A percentile compares a stretch with the other conserved stretches of the same genome.
phyloP scores from a whole-genome alignment of 805 yeast species.

The Lachancea waltii region DNA sequence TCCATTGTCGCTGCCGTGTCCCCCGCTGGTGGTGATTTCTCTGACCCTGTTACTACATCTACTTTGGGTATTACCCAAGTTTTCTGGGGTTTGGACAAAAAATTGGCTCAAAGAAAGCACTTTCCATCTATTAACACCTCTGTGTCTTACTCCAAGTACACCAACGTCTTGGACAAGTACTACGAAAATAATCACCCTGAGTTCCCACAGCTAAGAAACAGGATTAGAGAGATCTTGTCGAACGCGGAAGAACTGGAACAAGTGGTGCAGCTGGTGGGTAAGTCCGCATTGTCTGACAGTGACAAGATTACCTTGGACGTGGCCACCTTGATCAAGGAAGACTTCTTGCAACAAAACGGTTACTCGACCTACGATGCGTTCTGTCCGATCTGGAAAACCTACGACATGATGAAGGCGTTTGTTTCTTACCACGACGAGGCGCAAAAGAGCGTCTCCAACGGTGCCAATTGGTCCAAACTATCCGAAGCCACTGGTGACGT shows the following conservation, averaged over 20 bases:
- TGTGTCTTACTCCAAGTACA: slow-evolving; percentile 94
- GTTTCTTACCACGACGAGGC: slow-evolving; percentile 93
- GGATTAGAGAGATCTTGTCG: slow-evolving; percentile 88
- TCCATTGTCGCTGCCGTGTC: slow-evolving; percentile 99
- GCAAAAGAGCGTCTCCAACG: slow-evolving; percentile 89
- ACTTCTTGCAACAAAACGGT: slow-evolving; percentile 98
- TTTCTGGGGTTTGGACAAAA: slow-evolving; percentile 99
- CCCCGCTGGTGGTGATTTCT: slow-evolving; percentile 99
- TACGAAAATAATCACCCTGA: slow-evolving; percentile 85
- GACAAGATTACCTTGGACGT: slow-evolving; percentile 97
- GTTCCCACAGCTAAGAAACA: slow-evolving; percentile 83
- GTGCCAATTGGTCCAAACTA: slow-evolving; percentile 91
- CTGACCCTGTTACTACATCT: slow-evolving; percentile 98
- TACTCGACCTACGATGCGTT: slow-evolving; percentile 96
- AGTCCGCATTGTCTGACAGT: slow-evolving; percentile 91
- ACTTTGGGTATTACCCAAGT: slow-evolving; percentile 99
- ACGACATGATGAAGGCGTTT: slow-evolving; percentile 95
- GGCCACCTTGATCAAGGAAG: slow-evolving; percentile 86
- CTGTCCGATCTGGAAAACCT: slow-evolving; percentile 99
- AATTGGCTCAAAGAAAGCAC: slow-evolving; percentile 98
- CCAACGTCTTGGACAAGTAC: slow-evolving; percentile 75
- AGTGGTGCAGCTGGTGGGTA: slow-evolving; percentile 98
- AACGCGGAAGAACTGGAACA: slow-evolving; percentile 98
- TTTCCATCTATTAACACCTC: slow-evolving; percentile 98
- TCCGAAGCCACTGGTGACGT: slow-evolving; percentile 85